Base-by-base conservation (phyloP, 345 rosid species). In the Citrus hindsii region DNA sequence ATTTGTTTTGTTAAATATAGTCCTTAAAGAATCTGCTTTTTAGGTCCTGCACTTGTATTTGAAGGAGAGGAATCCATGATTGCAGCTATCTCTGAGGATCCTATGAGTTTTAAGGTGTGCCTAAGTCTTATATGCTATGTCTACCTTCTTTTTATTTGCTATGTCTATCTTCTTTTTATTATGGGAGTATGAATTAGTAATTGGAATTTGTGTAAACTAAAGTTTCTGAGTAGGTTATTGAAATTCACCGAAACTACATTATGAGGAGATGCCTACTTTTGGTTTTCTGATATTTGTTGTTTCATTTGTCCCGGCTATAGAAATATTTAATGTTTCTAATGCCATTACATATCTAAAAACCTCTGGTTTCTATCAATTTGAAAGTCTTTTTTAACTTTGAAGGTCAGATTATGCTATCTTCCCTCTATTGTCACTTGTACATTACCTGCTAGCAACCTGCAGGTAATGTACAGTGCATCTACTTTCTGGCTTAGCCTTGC, bases 31-130 rank as follows among this genome's bases (percentile, higher is more conserved):
- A 65, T 62, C 48, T 58, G 55, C 81, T 79, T 78, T 86, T 59
- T 83, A 97, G 99, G 99, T 82, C 98, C 98, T 27, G 99, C 99
- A 78, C 92, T 94, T 86, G 94, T 94, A 68, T 97, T 97, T 84
- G 99, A 94, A 82, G 98, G 98, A 76, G 99, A 97, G 82, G 98
- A 97, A 86, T 83, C 97, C 67, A 94, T 96, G 99, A 35, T 96
- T 75, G 76, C 89, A 46, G 97, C 97, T 78, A 92, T 96, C 83
- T 85, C 99, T 7, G 92, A 89, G 67, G 84, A 92, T 79, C 98
- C 99, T 7, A 74, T 79, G 85, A 86, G 90, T 79, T 97, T 97
- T 76, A 97, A 97, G 91, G 99, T 94, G 76, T 59, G 67, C 46
- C 71, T 42, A 58, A 42, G 53, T 70, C 61, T 27, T 62, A 10